phyloP scores from a whole-genome alignment of 225 moss, liverwort and hornwort genomes.

The Marchantia polymorpha region DNA sequence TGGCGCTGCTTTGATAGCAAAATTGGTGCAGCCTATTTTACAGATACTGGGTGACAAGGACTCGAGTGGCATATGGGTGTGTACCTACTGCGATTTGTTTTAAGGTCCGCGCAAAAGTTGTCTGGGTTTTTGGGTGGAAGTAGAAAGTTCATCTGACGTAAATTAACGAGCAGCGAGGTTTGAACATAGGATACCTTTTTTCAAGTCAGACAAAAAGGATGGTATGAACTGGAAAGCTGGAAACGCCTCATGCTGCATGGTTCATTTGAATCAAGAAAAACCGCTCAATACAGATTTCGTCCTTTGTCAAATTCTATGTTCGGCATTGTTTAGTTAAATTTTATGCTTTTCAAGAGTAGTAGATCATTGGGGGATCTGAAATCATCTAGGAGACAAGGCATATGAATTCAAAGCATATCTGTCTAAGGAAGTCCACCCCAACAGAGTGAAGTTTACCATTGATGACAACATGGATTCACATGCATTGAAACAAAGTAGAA shows the following conservation, averaged over 20 bases:
- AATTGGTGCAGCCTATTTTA: conserved; percentile 91
- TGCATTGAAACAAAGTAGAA: no score
- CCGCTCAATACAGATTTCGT: background rate
- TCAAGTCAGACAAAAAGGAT: no score
- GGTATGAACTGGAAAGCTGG: no score
- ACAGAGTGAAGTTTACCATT: background rate
- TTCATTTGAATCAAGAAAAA: background rate
- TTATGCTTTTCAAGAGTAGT: background rate
- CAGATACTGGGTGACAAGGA: conserved; percentile 96
- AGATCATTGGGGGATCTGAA: background rate
- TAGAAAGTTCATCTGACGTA: background rate
- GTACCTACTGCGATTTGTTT: conserved; percentile 34
- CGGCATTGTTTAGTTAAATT: background rate
- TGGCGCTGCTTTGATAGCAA: conserved; percentile 82
- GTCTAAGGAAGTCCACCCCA: background rate
- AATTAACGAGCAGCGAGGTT: no score
- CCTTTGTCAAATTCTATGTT: background rate
- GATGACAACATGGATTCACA: no score
- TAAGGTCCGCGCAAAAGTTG: conserved; percentile 23
- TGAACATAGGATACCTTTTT: no score
- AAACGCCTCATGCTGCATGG: background rate
- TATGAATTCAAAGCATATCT: background rate
- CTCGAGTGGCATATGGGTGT: conserved; percentile 96
- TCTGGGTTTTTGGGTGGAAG: background rate
- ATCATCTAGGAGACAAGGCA: background rate